A percentile compares a stretch with the other conserved stretches of the same genome.
These are phyloP conservation scores for Apiospora sp. DNA, from an alignment of 2,329 filamentous ascomycete species.

Conservation along the genomic window DNA sequence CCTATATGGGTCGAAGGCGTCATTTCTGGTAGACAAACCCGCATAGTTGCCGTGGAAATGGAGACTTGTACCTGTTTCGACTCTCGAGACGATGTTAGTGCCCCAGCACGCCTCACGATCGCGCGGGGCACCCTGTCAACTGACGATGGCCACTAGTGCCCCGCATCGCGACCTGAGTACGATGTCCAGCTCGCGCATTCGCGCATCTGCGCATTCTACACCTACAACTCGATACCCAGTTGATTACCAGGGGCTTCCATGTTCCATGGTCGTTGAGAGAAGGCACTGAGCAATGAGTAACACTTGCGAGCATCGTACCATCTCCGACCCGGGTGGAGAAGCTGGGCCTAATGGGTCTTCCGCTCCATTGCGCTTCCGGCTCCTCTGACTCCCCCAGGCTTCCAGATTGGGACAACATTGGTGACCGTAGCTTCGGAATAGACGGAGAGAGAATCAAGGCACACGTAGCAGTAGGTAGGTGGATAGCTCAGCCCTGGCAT, in stretches of 20 bases:
- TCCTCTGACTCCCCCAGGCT: neutral
- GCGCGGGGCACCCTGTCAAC: conserved; percentile 14
- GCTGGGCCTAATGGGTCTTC: neutral
- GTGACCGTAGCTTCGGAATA: neutral
- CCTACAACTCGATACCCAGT: neutral
- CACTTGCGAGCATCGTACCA: neutral
- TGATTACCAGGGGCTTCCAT: neutral
- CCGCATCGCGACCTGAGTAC: neutral
- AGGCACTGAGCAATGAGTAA: neutral
- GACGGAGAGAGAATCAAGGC: neutral
- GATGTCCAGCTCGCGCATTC: conserved; percentile 1
- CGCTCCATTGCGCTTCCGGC: neutral
- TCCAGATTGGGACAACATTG: neutral
- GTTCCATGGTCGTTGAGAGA: neutral
- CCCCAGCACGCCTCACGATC: conserved; percentile 13
- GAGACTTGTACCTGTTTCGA: conserved; percentile 9
- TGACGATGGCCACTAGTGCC: conserved; percentile 11
- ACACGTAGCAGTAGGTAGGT: neutral
- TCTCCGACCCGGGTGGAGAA: neutral
- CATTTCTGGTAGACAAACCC: neutral
- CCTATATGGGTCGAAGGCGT: neutral
- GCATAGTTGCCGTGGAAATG: neutral
- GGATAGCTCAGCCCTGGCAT: neutral
- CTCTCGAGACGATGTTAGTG: conserved; percentile 1
- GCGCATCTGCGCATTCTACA: neutral